phyloP scores from a whole-genome alignment of 371 early-diverging fungal species.

The Lichtheimia hyalospora region DNA sequence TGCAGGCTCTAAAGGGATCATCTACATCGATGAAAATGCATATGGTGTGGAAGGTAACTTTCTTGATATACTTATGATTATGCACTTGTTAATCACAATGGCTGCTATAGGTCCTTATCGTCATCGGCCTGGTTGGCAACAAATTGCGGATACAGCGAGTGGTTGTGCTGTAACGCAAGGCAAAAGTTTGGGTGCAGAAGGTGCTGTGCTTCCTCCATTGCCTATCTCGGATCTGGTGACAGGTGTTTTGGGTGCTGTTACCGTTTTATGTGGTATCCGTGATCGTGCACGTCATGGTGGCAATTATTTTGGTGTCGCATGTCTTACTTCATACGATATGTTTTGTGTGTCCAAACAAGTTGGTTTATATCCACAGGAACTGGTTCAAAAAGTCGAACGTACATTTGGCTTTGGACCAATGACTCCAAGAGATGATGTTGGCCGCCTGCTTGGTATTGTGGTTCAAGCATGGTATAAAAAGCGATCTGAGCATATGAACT shows the following conservation, averaged over 20 bases:
- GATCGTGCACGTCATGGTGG: constrained; percentile 11
- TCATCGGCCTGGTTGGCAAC: constrained; percentile 21
- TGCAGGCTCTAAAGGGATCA: background rate
- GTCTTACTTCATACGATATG: constrained; percentile 4
- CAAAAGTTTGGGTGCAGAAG: constrained; percentile 8
- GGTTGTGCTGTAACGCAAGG: constrained; percentile 14
- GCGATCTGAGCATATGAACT: background rate
- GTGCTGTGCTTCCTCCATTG: constrained; percentile 5
- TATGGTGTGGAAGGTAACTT: constrained; percentile 5
- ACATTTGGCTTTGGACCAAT: constrained; percentile 1
- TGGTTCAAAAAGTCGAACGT: constrained; percentile 7
- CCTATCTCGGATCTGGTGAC: constrained; percentile 12
- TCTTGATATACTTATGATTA: background rate
- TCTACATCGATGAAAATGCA: constrained; percentile 10
- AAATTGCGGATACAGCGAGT: constrained; percentile 16
- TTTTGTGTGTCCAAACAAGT: constrained; percentile 6
- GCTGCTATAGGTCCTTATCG: constrained; percentile 3
- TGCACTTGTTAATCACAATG: background rate
- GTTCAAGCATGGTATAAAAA: background rate
- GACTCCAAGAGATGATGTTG: background rate
- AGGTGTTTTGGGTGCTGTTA: constrained; percentile 9
- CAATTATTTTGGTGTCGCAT: constrained; percentile 6
- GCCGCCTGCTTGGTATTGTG: background rate
- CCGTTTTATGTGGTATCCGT: constrained; percentile 7
- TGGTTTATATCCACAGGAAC: constrained; percentile 6